Base-by-base conservation (phyloP, 441 rosid genomes). In the Daphne laureola region DNA sequence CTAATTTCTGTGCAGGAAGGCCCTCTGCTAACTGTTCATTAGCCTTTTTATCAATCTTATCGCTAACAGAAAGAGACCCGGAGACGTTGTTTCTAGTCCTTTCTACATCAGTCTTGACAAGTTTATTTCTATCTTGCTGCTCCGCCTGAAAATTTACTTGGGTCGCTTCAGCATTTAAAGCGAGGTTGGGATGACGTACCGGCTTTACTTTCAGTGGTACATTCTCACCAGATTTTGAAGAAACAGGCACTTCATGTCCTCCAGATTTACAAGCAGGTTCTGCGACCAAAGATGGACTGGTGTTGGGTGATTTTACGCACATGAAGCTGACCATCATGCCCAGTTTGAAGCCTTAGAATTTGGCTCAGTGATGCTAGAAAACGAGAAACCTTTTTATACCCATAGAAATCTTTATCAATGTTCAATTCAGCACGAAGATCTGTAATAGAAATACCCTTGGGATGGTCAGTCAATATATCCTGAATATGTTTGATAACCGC, bases 351-450 rank as follows among this genome's bases (percentile, higher is more conserved):
- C 70, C 69, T 59, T 66, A 84, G 63, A 61, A 84, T 70, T 49
- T 76, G 66, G 36, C 74, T 85, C 96, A 89, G 72, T 26, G 96
- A 71, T 18, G 71, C 52, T 65, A 92, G 78, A 67, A 92, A 78
- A 35, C 63, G 75, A 8, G 75, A 61, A 54, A 92, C 82, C 51
- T 55, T 83, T 68, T 64, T 76, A 68, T 76, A 49, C n/a, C 96
- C 98, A 51, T 77, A 89, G 0, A 72, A 77, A 46, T 76, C 74
- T 73, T 57, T 80, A 66, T 75, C 86, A 12, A 89, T 14, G 38
- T 2, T 65, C 75, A 92, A 67, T 75, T 81, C 84, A 12, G 55
- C 4, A 49, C 82, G 81, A 17, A 92, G 73, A 3, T 76, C 83
- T 2, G 68, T 31, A 57, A 81, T 67, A 13, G 70, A 4, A 36